Percentiles rank a stretch among this genome's conserved stretches.
These are phyloP conservation scores for Linum tenue DNA, from an alignment of 345 rosid species.

Conservation along the genomic window DNA sequence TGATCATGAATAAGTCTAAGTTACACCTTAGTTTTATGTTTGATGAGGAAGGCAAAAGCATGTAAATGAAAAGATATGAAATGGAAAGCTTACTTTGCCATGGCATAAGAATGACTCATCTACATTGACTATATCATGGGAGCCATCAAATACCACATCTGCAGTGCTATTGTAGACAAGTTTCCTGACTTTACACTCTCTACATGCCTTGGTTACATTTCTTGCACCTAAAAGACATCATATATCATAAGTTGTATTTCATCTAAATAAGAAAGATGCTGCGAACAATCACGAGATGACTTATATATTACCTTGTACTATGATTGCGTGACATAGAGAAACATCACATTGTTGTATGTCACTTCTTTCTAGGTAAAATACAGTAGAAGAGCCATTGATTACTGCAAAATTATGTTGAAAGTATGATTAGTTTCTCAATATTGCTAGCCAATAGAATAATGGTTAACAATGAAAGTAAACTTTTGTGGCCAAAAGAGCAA, in stretches of 20 bases:
- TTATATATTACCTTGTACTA: slow-evolving; percentile 60
- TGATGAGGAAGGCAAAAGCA: background rate
- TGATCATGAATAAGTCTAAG: no score
- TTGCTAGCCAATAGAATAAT: no score
- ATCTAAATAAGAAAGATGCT: background rate
- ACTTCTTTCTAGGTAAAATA: slow-evolving; percentile 55
- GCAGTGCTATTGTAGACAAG: slow-evolving; percentile 78
- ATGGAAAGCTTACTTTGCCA: slow-evolving; percentile 42
- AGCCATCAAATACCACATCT: slow-evolving; percentile 79
- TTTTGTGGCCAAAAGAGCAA: no score
- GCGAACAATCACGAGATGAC: no score
- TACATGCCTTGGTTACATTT: slow-evolving; percentile 70
- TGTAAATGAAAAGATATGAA: background rate
- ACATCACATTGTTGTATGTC: slow-evolving; percentile 39
- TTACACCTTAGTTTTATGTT: no score
- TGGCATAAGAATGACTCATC: slow-evolving; percentile 58
- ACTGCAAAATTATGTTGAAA: slow-evolving; percentile 35
- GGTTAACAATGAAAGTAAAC: no score
- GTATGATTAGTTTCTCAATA: slow-evolving; percentile 4
- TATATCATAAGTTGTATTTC: background rate
- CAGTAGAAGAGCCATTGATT: slow-evolving; percentile 56
- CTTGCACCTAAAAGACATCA: slow-evolving; percentile 46
- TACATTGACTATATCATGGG: slow-evolving; percentile 44
- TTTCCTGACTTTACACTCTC: slow-evolving; percentile 65
- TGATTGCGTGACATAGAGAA: slow-evolving; percentile 48